These are phyloP conservation scores for Trichoderma harzianum DNA, from an alignment of 2,329 filamentous ascomycete genomes.

Conservation along the genomic window DNA sequence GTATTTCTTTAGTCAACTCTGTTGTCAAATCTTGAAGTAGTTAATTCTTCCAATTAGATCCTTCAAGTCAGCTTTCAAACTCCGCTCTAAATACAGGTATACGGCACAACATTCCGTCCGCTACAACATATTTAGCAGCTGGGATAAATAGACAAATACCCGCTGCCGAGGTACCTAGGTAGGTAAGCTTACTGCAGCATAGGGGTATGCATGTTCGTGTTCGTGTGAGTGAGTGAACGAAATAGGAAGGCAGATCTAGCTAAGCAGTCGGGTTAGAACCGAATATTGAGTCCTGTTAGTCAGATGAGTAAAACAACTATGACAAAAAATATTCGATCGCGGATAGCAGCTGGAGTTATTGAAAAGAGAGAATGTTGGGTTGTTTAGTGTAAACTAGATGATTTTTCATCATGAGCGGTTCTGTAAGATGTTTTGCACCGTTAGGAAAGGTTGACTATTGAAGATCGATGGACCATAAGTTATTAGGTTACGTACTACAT, in stretches of 20 bases:
- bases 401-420: not conserved
- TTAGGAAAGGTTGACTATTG: not conserved
- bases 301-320: not conserved
- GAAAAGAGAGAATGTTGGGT: not conserved
- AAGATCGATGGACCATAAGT: not conserved
- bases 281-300: not conserved
- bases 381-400: not conserved
- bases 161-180: not conserved
- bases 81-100: not conserved
- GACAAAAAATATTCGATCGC: not conserved
- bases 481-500: not conserved
- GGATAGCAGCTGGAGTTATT: not conserved
- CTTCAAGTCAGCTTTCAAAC: not conserved
- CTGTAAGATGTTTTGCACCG: not conserved
- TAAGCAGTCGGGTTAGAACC: not conserved
- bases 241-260: not conserved
- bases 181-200: constrained; percentile 7
- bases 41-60: not conserved
- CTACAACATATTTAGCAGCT: not conserved
- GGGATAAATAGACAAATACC: not conserved
- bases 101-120: not conserved
- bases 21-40: not conserved
- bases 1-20: not conserved
- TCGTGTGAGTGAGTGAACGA: not conserved
- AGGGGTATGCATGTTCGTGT: not conserved